Conservation (phyloP, 1,284 basidiomycete species). For the Trichosporon inkin region DNA sequence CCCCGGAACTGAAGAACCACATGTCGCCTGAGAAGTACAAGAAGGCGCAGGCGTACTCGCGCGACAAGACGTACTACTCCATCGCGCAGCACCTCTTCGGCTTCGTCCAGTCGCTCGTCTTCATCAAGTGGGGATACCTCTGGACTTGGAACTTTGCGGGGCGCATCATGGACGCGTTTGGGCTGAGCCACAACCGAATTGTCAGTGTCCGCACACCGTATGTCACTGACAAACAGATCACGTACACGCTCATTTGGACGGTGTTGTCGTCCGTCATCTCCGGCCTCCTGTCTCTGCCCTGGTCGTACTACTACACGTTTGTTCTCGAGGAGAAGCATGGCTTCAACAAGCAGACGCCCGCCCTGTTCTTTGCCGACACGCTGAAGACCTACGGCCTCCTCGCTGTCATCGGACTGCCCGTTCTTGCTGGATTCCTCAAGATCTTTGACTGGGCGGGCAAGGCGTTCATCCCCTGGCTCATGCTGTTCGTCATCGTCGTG, state of each 20-base stretch:
- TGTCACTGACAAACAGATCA: slow-evolving; percentile 57
- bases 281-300: slow-evolving; percentile 64
- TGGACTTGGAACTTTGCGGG: slow-evolving; percentile 62
- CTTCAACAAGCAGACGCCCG: slow-evolving; percentile 88
- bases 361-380: slow-evolving; percentile 70
- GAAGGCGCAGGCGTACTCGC: slow-evolving; percentile 87
- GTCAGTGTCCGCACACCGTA: slow-evolving; percentile 21
- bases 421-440: slow-evolving; percentile 79
- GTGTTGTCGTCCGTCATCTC: slow-evolving; percentile 65
- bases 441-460: slow-evolving; percentile 92
- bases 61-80: slow-evolving; percentile 83
- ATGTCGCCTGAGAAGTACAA: slow-evolving; percentile 70
- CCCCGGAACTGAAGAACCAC: slow-evolving; percentile 66
- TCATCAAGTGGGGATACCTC: slow-evolving; percentile 74
- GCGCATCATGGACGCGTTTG: slow-evolving; percentile 52
- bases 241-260: slow-evolving; percentile 76
- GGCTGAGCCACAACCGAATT: slow-evolving; percentile 45
- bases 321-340: slow-evolving; percentile 92
- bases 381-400: slow-evolving; percentile 74
- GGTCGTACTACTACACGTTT: slow-evolving; percentile 81
- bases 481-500: slow-evolving; percentile 79
- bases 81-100: slow-evolving; percentile 69
- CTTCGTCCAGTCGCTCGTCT: slow-evolving; percentile 64
- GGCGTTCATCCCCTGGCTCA: slow-evolving; percentile 80
- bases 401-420: slow-evolving; percentile 74